Conservation (phyloP, 2,329 filamentous ascomycete species). For the Fusarium chaquense region DNA sequence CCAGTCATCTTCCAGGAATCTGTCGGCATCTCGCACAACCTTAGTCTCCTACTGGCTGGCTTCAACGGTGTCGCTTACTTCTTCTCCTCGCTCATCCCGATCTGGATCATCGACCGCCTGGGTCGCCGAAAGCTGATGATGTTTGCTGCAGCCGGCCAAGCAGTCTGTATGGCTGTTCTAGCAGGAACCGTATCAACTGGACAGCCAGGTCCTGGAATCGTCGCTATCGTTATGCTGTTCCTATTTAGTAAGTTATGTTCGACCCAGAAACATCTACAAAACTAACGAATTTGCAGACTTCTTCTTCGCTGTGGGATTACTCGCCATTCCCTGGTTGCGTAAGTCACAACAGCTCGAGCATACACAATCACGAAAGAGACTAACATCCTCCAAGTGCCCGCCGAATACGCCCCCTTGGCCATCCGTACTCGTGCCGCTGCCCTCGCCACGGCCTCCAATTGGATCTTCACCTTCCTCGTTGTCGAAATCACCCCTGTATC, state of each 20-base stretch:
- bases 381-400: conserved; percentile 50
- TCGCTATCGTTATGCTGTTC: conserved; percentile 59
- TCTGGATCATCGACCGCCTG: conserved; percentile 55
- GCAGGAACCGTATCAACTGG: conserved; percentile 58
- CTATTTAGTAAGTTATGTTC: conserved; percentile 48
- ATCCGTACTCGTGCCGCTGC: conserved; percentile 56
- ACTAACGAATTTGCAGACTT: conserved; percentile 45
- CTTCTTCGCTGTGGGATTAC: conserved; percentile 56
- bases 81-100: conserved; percentile 46
- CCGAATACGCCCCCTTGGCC: conserved; percentile 58
- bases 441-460: conserved; percentile 55
- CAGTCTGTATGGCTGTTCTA: conserved; percentile 60
- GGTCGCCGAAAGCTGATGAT: conserved; percentile 71
- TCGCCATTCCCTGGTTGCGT: conserved; percentile 56
- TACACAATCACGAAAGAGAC: not conserved
- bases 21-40: conserved; percentile 56
- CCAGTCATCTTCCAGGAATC: conserved; percentile 60
- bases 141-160: conserved; percentile 55
- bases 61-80: conserved; percentile 60
- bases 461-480: conserved; percentile 54
- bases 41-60: conserved; percentile 65
- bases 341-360: conserved; percentile 8
- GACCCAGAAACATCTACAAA: accelerated
- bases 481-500: conserved; percentile 56
- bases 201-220: conserved; percentile 54